Base-by-base conservation (phyloP, 1,284 basidiomycete genomes). In the Austroboletus novae-zelandiae region DNA sequence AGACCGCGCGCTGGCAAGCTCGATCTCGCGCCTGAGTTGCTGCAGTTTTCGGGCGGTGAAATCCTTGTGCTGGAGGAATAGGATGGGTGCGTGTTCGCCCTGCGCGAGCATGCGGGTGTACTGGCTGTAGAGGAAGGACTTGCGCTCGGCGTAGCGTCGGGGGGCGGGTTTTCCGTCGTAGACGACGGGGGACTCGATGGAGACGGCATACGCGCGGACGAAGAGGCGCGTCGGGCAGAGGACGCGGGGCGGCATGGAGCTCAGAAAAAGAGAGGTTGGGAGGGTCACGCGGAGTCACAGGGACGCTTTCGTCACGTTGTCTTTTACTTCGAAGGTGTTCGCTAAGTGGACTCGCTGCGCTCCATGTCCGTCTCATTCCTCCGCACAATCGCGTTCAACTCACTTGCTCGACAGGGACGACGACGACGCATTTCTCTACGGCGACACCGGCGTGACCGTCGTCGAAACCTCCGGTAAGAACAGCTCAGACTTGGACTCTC, bases 341-440 rank as follows among this genome's bases (percentile, higher is more conserved):
- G 49, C 56, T 42, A 50, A 50, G 55, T 52, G 60, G 57, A 51
- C 45, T 51, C 43, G 37, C 37, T 32, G 60, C 56, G 59, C 52
- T 46, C 43, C 54, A 67, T 67, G 65, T 67, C 66, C 48, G 65
- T 67, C 52, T 9, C 52, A 51, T 62, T 63, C 51, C 15, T 51
- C 49, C 35, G 51, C 40, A 60, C 56, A 48, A 48, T 41, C 46
- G 47, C 55, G 31, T 54, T 57, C 52, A 1, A 64, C 68, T 67
- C 46, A 67, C 69, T 31, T 43, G 48, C 43, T 31, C 45, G 51
- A 54, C 44, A 75, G 71, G 66, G 84, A 86, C 64, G 86, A 87
- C 68, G 84, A 89, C 68, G 86, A 89, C 65, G 86, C 84, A 40
- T 89, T 84, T 66, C 72, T 89, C 53, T 89, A 89, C 58, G 86